phyloP scores from a whole-genome alignment of 2,329 filamentous ascomycete species.

The Fusarium neocosmosporiellum region DNA sequence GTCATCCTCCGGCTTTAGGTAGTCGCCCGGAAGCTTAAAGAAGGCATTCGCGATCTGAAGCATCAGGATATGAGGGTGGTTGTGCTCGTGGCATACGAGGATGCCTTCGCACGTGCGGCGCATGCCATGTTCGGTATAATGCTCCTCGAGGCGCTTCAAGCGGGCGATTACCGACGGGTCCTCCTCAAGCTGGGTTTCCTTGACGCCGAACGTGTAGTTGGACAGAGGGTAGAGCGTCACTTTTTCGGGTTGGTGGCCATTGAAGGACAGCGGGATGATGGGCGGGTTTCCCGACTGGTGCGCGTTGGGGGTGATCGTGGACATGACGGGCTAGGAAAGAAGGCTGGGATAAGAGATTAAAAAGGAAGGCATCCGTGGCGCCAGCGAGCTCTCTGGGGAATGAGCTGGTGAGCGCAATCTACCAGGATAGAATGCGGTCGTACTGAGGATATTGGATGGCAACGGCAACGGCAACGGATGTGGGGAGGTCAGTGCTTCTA shows the following conservation, averaged over 20 bases:
- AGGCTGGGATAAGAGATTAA: background rate
- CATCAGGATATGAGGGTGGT: conserved; percentile 98
- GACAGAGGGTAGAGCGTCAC: conserved; percentile 94
- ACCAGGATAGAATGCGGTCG: background rate
- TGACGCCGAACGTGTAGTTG: conserved; percentile 99
- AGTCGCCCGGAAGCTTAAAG: conserved; percentile 98
- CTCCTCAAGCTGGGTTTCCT: conserved; percentile 98
- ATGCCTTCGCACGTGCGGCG: conserved; percentile 96
- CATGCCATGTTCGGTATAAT: conserved; percentile 94
- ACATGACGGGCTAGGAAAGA: conserved; percentile 65
- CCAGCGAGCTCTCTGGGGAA: background rate
- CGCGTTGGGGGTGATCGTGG: conserved; percentile 81
- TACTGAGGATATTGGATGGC: conserved; percentile 17
- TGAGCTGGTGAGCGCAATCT: background rate
- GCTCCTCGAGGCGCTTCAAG: conserved; percentile 93
- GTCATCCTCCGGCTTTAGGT: conserved; percentile 87
- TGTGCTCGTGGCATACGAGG: conserved; percentile 98
- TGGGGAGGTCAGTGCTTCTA: conserved; percentile 12
- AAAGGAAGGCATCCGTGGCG: background rate
- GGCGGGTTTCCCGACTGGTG: conserved; percentile 84
- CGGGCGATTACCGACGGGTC: conserved; percentile 95
- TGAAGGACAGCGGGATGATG: conserved; percentile 84
- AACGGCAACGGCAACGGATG: background rate
- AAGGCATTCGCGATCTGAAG: conserved; percentile 99
- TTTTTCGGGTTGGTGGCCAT: conserved; percentile 87